Conservation (phyloP, 2,329 filamentous ascomycete genomes). For the Ophiostoma ulmi region DNA sequence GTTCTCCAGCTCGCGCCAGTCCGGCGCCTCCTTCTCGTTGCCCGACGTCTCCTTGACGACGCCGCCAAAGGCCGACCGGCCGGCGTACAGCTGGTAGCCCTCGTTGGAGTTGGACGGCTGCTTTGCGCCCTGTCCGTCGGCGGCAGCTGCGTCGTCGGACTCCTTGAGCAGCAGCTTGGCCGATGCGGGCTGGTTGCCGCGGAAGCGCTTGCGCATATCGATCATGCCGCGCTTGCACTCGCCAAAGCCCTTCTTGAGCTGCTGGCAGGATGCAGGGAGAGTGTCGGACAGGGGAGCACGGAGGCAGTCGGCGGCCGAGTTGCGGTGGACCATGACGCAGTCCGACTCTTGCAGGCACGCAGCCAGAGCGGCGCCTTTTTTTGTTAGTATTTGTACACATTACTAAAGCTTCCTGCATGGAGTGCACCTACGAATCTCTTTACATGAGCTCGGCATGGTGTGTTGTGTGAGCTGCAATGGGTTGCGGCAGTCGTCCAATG, state of each 20-base stretch:
- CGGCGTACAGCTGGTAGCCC: slow-evolving; percentile 72
- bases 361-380: slow-evolving; percentile 78
- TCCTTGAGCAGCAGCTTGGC: slow-evolving; percentile 46
- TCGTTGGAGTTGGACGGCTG: not conserved
- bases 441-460: slow-evolving; percentile 82
- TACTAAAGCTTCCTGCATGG: too few relatives aligned
- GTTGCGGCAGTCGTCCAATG: not conserved
- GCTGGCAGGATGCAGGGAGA: slow-evolving; percentile 82
- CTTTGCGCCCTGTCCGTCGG: not conserved
- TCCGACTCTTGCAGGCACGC: slow-evolving; percentile 94
- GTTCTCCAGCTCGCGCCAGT: slow-evolving; percentile 63
- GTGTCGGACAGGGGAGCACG: slow-evolving; percentile 73
- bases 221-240: slow-evolving; percentile 95
- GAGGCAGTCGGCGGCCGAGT: slow-evolving; percentile 82
- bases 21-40: slow-evolving; percentile 56
- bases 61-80: slow-evolving; percentile 63
- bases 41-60: slow-evolving; percentile 61
- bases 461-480: not conserved
- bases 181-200: slow-evolving; percentile 82
- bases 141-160: not conserved
- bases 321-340: slow-evolving; percentile 88
- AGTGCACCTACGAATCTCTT: slow-evolving; percentile 76
- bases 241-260: slow-evolving; percentile 86
- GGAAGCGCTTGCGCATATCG: slow-evolving; percentile 97
- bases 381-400: too few relatives aligned